These are phyloP conservation scores for Clarireedia monteithiana DNA, from an alignment of 2,329 filamentous ascomycete species.

Conservation along the genomic window DNA sequence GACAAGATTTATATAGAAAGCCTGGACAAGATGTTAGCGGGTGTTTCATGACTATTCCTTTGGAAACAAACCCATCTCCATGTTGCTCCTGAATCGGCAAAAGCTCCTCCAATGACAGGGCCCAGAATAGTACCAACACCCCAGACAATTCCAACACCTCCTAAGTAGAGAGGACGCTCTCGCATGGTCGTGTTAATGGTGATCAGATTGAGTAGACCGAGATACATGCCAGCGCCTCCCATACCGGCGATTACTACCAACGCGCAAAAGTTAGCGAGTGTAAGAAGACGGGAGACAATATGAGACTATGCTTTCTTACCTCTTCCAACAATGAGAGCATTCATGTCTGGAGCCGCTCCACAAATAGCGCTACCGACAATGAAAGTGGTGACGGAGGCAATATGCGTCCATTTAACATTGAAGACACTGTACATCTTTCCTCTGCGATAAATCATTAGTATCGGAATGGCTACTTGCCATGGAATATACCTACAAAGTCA, in stretches of 20 bases:
- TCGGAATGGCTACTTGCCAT: neutral
- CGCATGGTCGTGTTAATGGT: constrained; percentile 7
- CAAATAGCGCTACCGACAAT: constrained; percentile 26
- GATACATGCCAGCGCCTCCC: constrained; percentile 36
- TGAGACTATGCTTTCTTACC: no score
- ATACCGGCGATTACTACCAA: constrained; percentile 31
- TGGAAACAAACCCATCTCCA: constrained; percentile 26
- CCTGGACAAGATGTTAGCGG: neutral
- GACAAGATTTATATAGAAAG: constrained; percentile 27
- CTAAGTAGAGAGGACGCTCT: constrained; percentile 13
- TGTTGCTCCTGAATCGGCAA: constrained; percentile 19
- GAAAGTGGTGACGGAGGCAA: constrained; percentile 16
- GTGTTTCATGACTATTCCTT: neutral
- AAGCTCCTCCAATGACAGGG: constrained; percentile 26
- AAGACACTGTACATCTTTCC: constrained; percentile 18
- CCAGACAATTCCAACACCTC: constrained; percentile 12
- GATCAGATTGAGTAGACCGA: constrained; percentile 25
- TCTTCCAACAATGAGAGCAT: constrained; percentile 38
- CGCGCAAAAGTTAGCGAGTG: no score
- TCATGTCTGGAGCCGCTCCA: constrained; percentile 25
- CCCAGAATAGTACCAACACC: constrained; percentile 18
- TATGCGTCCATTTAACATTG: constrained; percentile 20
- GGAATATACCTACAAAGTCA: neutral
- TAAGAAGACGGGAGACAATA: no score
- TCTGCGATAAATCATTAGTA: neutral